These are phyloP conservation scores for Agroathelia rolfsii DNA, from an alignment of 1,284 basidiomycete genomes.

Conservation along the genomic window DNA sequence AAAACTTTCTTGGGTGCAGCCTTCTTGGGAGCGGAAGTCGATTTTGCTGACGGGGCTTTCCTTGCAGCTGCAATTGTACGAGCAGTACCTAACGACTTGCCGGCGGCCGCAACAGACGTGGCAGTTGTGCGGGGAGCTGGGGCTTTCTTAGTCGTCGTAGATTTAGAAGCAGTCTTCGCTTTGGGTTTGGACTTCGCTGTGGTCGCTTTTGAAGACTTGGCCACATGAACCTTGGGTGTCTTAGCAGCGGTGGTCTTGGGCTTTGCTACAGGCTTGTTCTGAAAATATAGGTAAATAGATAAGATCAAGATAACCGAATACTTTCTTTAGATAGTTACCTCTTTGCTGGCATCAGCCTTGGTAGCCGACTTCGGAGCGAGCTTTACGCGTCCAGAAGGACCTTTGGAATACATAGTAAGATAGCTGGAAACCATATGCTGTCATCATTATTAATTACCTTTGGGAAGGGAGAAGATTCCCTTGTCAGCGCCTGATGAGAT, in stretches of 20 bases:
- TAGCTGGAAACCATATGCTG: slow-evolving; percentile 5
- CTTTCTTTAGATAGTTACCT: slow-evolving; percentile 42
- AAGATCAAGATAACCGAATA: slow-evolving; percentile 12
- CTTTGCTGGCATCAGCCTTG: slow-evolving; percentile 50
- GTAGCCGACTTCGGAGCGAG: slow-evolving; percentile 57
- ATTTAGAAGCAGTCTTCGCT: slow-evolving; percentile 13
- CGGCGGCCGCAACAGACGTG: too few species aligned
- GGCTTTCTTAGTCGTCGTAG: slow-evolving; percentile 16
- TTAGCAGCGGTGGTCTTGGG: slow-evolving; percentile 14
- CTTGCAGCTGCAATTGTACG: slow-evolving; percentile 13
- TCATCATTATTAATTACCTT: slow-evolving; percentile 42
- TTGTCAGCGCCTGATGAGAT: slow-evolving; percentile 75
- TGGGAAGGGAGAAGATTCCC: slow-evolving; percentile 75
- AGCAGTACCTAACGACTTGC: slow-evolving; percentile 2
- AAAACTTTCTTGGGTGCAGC: slow-evolving; percentile 25
- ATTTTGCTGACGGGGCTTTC: slow-evolving; percentile 13
- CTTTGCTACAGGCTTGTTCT: slow-evolving; percentile 49
- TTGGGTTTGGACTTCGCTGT: slow-evolving; percentile 7
- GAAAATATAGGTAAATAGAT: slow-evolving; percentile 12
- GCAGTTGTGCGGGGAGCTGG: too few species aligned
- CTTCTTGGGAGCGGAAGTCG: slow-evolving; percentile 11
- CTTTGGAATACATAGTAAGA: slow-evolving; percentile 21
- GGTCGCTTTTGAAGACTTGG: slow-evolving; percentile 14
- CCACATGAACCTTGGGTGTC: slow-evolving; percentile 13
- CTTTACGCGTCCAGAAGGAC: slow-evolving; percentile 77